Evolutionary conservation across 768 basidiomycete species (phyloP), one percentile per base, ranked within the genome.

Genomic region (Mycena galopus): DNA sequence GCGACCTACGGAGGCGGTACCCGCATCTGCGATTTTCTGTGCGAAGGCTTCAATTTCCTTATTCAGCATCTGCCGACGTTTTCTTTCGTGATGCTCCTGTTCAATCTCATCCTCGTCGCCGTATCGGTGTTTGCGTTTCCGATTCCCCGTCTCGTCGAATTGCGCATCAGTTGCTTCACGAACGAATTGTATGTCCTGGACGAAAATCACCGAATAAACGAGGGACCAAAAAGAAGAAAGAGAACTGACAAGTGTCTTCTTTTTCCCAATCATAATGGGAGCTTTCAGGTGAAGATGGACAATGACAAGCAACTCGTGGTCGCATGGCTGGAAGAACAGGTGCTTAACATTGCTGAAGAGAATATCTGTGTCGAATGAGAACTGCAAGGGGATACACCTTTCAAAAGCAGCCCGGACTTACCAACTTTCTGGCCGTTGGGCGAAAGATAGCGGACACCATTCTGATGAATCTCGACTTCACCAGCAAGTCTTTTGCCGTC

Each of bases 31-130:
- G 60, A 99, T 88, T 81, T 95, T 96, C 79, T 97, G 94, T 0
- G 96, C 93, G 81, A 98, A 99, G 27, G 90, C 86, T 79, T 95
- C 96, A 82, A 99, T 96, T 79, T 98, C 96, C 79, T 93, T 96
- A 86, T 99, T 99, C 42, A 98, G 86, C 81, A 93, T 86, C 63
- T 93, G 94, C 62, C 96, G 86, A 33, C 96, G 92, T 82, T 94
- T 96, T 60, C 97, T 87, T 81, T 99, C 98, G 80, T 96, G 95
- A 79, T 99, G 97, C 79, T 99, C 98, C 85, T 97, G 94, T 85
- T 99, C 97, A 72, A 99, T 96, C 83, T 99, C 98, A 79, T 99
- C 98, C 81, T 99, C 98, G 78, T 99, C 98, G 32, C 96, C 96
- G 78, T 98, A 98, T 66, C 97, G 91, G 77, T 96, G 94, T 81